Conservation (phyloP, 164 flowering plant species). For the Saururus chinensis region DNA sequence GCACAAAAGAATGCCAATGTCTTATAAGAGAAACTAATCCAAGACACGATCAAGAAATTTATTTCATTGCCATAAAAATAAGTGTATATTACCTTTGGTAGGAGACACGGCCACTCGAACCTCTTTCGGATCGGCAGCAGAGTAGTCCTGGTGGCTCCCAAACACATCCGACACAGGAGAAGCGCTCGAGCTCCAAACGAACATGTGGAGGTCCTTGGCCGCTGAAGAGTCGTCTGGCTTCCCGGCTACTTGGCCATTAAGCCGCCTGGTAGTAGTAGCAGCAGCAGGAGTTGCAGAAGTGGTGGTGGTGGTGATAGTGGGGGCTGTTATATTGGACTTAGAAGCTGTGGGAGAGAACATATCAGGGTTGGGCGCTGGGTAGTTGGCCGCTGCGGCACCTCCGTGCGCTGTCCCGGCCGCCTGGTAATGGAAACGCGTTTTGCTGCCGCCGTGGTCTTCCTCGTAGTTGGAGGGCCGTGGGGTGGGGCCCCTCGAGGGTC, state of each 20-base stretch:
- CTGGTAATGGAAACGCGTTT: conserved; percentile 26
- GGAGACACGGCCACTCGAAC: conserved; percentile 64
- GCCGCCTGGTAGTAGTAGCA: conserved; percentile 15
- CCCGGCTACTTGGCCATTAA: conserved; percentile 29
- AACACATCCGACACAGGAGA: conserved; percentile 96
- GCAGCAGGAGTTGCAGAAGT: neutral
- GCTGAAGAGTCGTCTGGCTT: conserved; percentile 31
- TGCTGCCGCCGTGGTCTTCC: conserved; percentile 43
- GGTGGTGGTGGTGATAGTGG: neutral
- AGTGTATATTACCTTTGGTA: conserved; percentile 34
- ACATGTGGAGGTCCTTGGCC: conserved; percentile 85
- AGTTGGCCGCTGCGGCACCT: conserved; percentile 21
- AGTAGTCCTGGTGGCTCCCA: conserved; percentile 50
- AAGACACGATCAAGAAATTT: too few relatives aligned
- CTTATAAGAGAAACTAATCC: neutral
- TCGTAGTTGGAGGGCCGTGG: conserved; percentile 78
- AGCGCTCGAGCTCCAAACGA: conserved; percentile 96
- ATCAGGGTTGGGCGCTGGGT: conserved; percentile 80
- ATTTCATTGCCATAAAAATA: too few relatives aligned
- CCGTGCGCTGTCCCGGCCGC: conserved; percentile 5
- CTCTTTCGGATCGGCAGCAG: conserved; percentile 47
- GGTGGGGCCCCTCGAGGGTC: conserved; percentile 52
- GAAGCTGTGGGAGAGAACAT: conserved; percentile 60
- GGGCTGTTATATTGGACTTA: conserved; percentile 6
- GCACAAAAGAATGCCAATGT: neutral